phyloP scores from a whole-genome alignment of 805 yeast species.

The Yarrowia phangngaensis region DNA sequence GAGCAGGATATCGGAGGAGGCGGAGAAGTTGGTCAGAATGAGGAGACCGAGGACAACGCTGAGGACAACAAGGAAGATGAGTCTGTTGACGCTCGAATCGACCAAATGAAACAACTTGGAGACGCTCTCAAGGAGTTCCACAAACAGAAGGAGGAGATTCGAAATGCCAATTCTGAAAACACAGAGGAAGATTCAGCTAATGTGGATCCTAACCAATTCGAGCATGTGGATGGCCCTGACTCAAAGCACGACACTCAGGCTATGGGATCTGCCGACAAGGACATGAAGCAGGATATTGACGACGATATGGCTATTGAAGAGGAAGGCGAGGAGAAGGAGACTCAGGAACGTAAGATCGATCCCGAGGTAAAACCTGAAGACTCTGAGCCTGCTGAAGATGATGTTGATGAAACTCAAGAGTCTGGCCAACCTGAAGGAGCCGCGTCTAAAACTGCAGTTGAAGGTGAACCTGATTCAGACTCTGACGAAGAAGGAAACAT shows the following conservation, averaged over 20 bases:
- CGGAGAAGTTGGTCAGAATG: conserved; percentile 80
- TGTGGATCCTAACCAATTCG: conserved; percentile 75
- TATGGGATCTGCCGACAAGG: conserved; percentile 80
- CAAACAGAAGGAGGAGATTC: conserved; percentile 81
- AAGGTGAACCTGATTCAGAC: conserved; percentile 28
- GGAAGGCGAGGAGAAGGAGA: conserved; percentile 36
- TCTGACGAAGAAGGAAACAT: conserved; percentile 33
- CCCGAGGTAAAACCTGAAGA: conserved; percentile 27
- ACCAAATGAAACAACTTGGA: conserved; percentile 72
- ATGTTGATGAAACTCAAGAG: conserved; percentile 37
- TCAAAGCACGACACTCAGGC: conserved; percentile 85
- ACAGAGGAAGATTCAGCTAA: conserved; percentile 40
- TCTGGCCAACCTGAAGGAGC: conserved; percentile 29
- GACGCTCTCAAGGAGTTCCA: conserved; percentile 89
- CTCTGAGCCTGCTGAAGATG: conserved; percentile 31
- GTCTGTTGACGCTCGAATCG: conserved; percentile 50
- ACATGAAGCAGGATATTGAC: conserved; percentile 69
- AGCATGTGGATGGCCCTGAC: conserved; percentile 49
- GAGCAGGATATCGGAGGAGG: conserved; percentile 78
- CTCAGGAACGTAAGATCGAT: conserved; percentile 32
- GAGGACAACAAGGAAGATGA: conserved; percentile 49
- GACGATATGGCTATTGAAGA: conserved; percentile 41
- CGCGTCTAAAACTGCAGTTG: conserved; percentile 29
- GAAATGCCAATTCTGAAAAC: conserved; percentile 51
- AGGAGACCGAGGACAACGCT: conserved; percentile 77